A percentile compares a stretch with the other conserved stretches of the same genome.
phyloP scores from a whole-genome alignment of 2,329 filamentous ascomycete species.

The Thielaviopsis cerberus region DNA sequence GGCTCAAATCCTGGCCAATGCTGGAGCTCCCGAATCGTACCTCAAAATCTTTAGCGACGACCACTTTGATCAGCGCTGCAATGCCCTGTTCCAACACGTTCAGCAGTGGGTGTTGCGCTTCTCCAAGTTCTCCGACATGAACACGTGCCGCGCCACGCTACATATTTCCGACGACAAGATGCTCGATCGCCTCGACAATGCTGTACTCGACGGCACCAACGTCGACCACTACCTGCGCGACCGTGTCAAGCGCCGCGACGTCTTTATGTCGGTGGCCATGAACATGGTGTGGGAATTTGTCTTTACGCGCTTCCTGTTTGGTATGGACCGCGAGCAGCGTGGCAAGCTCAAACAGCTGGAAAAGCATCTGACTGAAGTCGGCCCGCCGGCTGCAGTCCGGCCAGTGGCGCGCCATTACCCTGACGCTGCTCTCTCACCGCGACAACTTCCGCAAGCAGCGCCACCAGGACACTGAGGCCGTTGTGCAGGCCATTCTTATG shows the following conservation, averaged over 20 bases:
- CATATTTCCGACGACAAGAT: slow-evolving; percentile 85
- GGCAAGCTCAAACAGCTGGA: slow-evolving; percentile 94
- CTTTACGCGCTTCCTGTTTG: slow-evolving; percentile 93
- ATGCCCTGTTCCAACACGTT: slow-evolving; percentile 85
- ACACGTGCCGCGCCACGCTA: slow-evolving; percentile 61
- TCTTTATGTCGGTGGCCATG: slow-evolving; percentile 98
- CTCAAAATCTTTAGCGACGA: slow-evolving; percentile 72
- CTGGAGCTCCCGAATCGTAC: slow-evolving; percentile 39
- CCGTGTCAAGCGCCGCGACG: slow-evolving; percentile 70
- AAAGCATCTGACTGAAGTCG: slow-evolving; percentile 76
- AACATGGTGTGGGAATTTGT: slow-evolving; percentile 99
- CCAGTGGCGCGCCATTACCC: slow-evolving; percentile 88
- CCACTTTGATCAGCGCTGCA: slow-evolving; percentile 85
- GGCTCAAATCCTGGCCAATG: slow-evolving; percentile 32
- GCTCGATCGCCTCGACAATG: slow-evolving; percentile 83
- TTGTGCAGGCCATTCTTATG: slow-evolving; percentile 70
- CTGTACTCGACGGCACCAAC: slow-evolving; percentile 82
- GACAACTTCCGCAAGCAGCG: slow-evolving; percentile 67
- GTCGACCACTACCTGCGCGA: slow-evolving; percentile 77
- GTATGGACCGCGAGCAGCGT: slow-evolving; percentile 93
- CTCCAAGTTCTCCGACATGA: slow-evolving; percentile 91
- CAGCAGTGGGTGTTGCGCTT: slow-evolving; percentile 97
- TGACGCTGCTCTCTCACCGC: slow-evolving; percentile 70
- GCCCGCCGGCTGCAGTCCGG: slow-evolving; percentile 75
- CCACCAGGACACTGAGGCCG: slow-evolving; percentile 78